Percentiles rank a stretch among this genome's conserved stretches.
Evolutionary conservation across 2,329 filamentous ascomycete species (phyloP).

Genomic region (Colletotrichum viniferum): DNA sequence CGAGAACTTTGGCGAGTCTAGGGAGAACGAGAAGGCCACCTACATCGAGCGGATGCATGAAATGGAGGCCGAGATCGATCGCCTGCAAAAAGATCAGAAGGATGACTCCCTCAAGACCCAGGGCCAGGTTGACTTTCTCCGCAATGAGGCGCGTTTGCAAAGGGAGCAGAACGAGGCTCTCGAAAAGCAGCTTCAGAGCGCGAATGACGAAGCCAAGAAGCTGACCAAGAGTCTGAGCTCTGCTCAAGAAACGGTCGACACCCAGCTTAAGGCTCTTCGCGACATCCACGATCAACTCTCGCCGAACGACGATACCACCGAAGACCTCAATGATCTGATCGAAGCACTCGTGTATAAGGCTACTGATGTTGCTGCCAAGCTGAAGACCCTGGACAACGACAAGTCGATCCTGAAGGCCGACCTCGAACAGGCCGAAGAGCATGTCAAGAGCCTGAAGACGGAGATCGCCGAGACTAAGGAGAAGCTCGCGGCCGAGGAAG

Average conservation of each 20-base stretch:
- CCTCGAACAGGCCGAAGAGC: slow-evolving; percentile 62
- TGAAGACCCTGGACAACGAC: slow-evolving; percentile 64
- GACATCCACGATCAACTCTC: slow-evolving; percentile 64
- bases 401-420: slow-evolving; percentile 66
- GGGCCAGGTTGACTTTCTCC: slow-evolving; percentile 66
- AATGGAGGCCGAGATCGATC: slow-evolving; percentile 75
- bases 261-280: slow-evolving; percentile 58
- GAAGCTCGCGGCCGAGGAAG: slow-evolving; percentile 56
- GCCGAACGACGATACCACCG: slow-evolving; percentile 55
- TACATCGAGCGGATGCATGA: slow-evolving; percentile 71
- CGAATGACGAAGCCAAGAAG: slow-evolving; percentile 58
- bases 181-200: slow-evolving; percentile 59
- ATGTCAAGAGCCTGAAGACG: slow-evolving; percentile 57
- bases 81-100: slow-evolving; percentile 59
- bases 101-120: slow-evolving; percentile 64
- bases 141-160: slow-evolving; percentile 64
- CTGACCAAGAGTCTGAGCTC: slow-evolving; percentile 55
- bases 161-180: slow-evolving; percentile 64
- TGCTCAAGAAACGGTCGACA: slow-evolving; percentile 55
- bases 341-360: slow-evolving; percentile 64
- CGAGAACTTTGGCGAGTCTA: slow-evolving; percentile 80
- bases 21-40: slow-evolving; percentile 78
- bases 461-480: slow-evolving; percentile 62
- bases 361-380: slow-evolving; percentile 63
- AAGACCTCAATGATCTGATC: slow-evolving; percentile 61